Percentiles rank a stretch among this genome's conserved stretches.
Conservation (phyloP, 2,329 filamentous ascomycete genomes). For the Colletotrichum liaoningense region DNA sequence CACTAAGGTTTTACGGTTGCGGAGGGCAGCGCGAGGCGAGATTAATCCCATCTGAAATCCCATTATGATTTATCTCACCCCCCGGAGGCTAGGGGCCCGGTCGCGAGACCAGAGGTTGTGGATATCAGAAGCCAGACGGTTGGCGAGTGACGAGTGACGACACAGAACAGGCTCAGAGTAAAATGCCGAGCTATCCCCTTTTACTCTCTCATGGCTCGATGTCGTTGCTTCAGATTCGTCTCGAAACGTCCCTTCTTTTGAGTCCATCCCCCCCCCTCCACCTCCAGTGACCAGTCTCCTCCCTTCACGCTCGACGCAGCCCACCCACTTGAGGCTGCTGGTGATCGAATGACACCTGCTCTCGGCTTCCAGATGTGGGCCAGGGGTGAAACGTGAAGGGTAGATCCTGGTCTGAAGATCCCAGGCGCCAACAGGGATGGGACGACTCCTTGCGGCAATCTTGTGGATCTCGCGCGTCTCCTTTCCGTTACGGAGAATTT, state of each 20-base stretch:
- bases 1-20: slow-evolving; percentile 1
- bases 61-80: not conserved
- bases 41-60: not conserved
- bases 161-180: not conserved
- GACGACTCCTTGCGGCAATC: slow-evolving; percentile 34
- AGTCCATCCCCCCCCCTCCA: not conserved
- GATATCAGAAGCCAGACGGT: slow-evolving; percentile 1
- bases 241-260: slow-evolving; percentile 21
- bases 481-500: slow-evolving; percentile 32
- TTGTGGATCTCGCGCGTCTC: slow-evolving; percentile 33
- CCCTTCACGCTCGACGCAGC: slow-evolving; percentile 4
- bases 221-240: slow-evolving; percentile 36
- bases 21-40: slow-evolving; percentile 27
- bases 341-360: slow-evolving; percentile 30
- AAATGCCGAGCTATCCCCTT: slow-evolving; percentile 24
- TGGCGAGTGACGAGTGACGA: slow-evolving; percentile 6
- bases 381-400: slow-evolving; percentile 31
- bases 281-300: not conserved
- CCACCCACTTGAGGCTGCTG: slow-evolving; percentile 25
- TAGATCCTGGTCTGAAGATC: not conserved
- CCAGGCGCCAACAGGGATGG: not conserved
- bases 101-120: slow-evolving; percentile 13
- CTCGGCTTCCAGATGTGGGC: slow-evolving; percentile 10
- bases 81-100: slow-evolving; percentile 6
- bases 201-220: slow-evolving; percentile 20